Percentiles rank a stretch among this genome's conserved stretches.
Conservation (phyloP, 2,329 filamentous ascomycete species). For the Penicillium sp. region DNA sequence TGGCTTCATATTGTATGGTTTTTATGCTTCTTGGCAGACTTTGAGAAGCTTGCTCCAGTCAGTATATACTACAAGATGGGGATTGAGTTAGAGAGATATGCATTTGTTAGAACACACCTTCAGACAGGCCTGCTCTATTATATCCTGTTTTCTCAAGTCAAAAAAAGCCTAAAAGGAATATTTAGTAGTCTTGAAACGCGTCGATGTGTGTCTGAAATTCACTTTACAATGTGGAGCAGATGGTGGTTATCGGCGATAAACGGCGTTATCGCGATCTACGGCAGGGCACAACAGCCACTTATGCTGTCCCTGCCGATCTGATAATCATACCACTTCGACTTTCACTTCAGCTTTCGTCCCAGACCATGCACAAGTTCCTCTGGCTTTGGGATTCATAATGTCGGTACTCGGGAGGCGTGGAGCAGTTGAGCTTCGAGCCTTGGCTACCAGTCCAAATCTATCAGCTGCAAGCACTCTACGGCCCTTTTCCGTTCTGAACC, state of each 20-base stretch:
- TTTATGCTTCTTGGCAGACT: not conserved
- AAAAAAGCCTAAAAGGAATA: not conserved
- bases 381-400: constrained; percentile 26
- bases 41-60: not conserved
- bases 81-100: not conserved
- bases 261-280: constrained; percentile 12
- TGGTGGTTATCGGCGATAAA: constrained; percentile 19
- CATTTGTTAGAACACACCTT: constrained; percentile 2
- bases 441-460: constrained; percentile 10
- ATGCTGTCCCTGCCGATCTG: constrained; percentile 11
- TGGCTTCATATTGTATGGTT: constrained; percentile 25
- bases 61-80: not conserved
- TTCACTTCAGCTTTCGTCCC: not conserved
- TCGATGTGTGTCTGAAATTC: constrained; percentile 5
- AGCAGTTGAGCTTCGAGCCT: constrained; percentile 15
- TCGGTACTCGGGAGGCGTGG: constrained; percentile 27
- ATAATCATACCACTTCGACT: constrained; percentile 24
- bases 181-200: not conserved
- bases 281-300: not conserved
- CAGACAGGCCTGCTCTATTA: too few relatives aligned
- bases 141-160: too few relatives aligned
- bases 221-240: constrained; percentile 6
- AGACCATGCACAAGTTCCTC: constrained; percentile 13
- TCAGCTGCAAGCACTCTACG: constrained; percentile 32
- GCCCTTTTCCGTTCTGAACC: constrained; percentile 77